Evolutionary conservation across 2,329 filamentous ascomycete genomes (phyloP), one percentile per base, ranked within the genome.

Genomic region (Claviceps sp.): DNA sequence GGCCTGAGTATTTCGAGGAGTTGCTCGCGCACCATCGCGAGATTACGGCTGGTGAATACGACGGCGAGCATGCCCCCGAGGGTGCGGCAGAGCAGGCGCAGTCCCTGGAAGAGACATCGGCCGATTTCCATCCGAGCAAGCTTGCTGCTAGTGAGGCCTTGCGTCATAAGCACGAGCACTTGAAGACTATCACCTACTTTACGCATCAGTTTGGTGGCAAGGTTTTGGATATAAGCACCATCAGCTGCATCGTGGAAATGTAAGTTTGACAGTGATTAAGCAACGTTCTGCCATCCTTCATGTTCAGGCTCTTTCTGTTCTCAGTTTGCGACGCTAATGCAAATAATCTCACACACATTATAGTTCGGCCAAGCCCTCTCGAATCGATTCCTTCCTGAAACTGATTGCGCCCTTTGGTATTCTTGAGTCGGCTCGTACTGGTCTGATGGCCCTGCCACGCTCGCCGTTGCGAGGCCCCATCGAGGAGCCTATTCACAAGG

Each of bases 371-470:
- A 98, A 98, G 72, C 90, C 89, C 39, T 81, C 77, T 56, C 85
- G 93, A 70, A 95, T 98, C 65, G 89, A 98, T 71, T 95, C 89
- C 2, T 98, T 96, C 76, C 85, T 98, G 72, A 98, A 97, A 74
- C 79, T 98, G 56, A 84, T 98, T 64, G 78, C 82, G 53, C 91
- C 91, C 13, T 98, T 97, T 67, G 93, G 93, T 64, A 95, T 98
- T 60, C 78, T 98, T 50, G 93, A 98, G 73, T 96, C 90, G 49
- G 89, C 91, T 50, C 82, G 93, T 56, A 97, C 93, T 53, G 93
- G 93, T 68, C 78, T 98, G 54, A 98, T 97, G 91, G 93, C 93
- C 47, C 77, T 98, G 58, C 93, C 93, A 53, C 85, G 93, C 59
- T 95, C 93, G 39, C 93, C 93, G 41, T 80, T 98, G 47, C 81